A percentile compares a stretch with the other conserved stretches of the same genome.
Conservation (phyloP, 208 protist species). For the Porcisia hertigi region DNA sequence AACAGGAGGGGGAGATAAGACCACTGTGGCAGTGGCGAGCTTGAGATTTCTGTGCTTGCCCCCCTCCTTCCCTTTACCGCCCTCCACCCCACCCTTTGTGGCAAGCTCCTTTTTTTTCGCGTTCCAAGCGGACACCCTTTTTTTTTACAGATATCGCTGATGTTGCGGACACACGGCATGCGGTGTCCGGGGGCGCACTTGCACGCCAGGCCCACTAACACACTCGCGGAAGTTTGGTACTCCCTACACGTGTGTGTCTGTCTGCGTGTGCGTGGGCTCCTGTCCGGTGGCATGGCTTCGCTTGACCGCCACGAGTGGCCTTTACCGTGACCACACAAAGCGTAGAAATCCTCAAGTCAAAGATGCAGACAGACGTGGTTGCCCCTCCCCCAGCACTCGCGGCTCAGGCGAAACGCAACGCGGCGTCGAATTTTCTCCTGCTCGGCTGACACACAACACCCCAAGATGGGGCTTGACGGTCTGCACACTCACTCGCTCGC, state of each 20-base stretch:
- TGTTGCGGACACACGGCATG: not conserved
- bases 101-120: not conserved
- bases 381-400: not conserved
- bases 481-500: not conserved
- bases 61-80: not conserved
- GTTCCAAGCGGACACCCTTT: not conserved
- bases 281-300: not conserved
- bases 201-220: not conserved
- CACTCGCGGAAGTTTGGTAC: not conserved
- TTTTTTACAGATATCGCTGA: not conserved
- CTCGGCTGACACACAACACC: not conserved
- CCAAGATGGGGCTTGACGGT: not conserved
- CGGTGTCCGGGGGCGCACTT: not conserved
- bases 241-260: not conserved
- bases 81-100: not conserved
- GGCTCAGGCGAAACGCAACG: not conserved
- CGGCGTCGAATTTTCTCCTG: not conserved
- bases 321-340: not conserved
- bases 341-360: not conserved
- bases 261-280: constrained; percentile 2
- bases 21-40: not conserved
- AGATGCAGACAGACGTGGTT: not conserved
- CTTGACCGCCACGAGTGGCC: not conserved
- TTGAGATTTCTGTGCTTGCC: not conserved
- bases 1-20: too few relatives aligned